Conservation (phyloP, 257 asterid species). For the Petrea volubilis region DNA sequence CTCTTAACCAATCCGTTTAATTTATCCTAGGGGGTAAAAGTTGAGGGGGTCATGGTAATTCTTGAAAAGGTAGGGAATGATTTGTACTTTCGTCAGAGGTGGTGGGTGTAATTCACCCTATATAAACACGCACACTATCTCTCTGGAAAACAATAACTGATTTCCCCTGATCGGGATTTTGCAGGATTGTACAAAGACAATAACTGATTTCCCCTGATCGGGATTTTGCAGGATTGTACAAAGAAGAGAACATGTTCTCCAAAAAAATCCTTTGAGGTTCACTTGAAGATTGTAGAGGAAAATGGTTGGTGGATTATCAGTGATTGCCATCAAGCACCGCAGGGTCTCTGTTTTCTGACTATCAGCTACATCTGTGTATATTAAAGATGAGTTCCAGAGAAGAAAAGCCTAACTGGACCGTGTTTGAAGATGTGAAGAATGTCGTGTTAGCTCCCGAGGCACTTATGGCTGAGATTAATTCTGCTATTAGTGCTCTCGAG, state of each 20-base stretch:
- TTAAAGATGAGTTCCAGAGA: constrained; percentile 37
- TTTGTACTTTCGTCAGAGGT: too few species aligned
- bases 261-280: too few species aligned
- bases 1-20: too few species aligned
- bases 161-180: too few species aligned
- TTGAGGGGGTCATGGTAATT: too few species aligned
- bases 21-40: too few species aligned
- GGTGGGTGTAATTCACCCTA: too few species aligned
- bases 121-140: too few species aligned
- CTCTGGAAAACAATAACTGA: too few species aligned
- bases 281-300: neutral
- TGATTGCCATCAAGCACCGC: neutral
- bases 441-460: constrained; percentile 37
- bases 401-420: constrained; percentile 37
- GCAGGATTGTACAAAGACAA: too few species aligned
- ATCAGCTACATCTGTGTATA: neutral
- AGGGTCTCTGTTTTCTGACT: neutral
- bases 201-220: neutral
- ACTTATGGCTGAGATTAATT: constrained; percentile 44
- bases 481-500: constrained; percentile 47
- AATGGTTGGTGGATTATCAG: neutral
- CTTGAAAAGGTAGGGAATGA: too few species aligned
- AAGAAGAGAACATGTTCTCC: neutral
- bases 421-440: constrained; percentile 42
- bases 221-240: neutral